Conservation (phyloP, 345 rosid species). For the Zanthoxylum bungeanum region DNA sequence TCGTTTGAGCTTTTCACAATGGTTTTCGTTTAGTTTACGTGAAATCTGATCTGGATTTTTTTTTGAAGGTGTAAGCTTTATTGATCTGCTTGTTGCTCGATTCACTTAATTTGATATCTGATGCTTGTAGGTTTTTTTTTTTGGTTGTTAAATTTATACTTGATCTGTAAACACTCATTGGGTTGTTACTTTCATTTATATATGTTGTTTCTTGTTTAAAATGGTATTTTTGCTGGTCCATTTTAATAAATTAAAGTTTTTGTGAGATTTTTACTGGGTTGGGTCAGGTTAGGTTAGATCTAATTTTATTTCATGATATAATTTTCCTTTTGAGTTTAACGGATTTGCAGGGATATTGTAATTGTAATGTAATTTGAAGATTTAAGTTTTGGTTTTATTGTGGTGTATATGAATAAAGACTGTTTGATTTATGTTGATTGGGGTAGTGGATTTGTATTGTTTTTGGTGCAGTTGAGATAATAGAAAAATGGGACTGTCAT, state of each 20-base stretch:
- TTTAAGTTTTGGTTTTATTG: not conserved
- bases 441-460: not conserved
- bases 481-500: slow-evolving; percentile 58
- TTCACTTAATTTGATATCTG: not conserved
- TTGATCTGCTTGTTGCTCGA: not conserved
- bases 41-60: not conserved
- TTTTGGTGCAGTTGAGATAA: slow-evolving; percentile 9
- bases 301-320: not conserved
- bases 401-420: not conserved
- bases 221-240: not conserved
- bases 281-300: not conserved
- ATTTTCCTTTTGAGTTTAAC: not conserved
- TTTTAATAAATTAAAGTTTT: not conserved
- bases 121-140: not conserved
- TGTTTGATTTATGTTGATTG: not conserved
- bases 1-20: not conserved
- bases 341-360: too few relatives aligned
- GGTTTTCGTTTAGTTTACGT: not conserved
- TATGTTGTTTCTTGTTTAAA: not conserved
- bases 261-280: not conserved
- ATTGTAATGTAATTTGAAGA: not conserved
- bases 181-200: not conserved
- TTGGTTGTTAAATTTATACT: not conserved
- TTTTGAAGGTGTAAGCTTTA: not conserved
- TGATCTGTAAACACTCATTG: not conserved